Conservation (phyloP, 2,329 filamentous ascomycete species). For the Aureobasidium namibiae region DNA sequence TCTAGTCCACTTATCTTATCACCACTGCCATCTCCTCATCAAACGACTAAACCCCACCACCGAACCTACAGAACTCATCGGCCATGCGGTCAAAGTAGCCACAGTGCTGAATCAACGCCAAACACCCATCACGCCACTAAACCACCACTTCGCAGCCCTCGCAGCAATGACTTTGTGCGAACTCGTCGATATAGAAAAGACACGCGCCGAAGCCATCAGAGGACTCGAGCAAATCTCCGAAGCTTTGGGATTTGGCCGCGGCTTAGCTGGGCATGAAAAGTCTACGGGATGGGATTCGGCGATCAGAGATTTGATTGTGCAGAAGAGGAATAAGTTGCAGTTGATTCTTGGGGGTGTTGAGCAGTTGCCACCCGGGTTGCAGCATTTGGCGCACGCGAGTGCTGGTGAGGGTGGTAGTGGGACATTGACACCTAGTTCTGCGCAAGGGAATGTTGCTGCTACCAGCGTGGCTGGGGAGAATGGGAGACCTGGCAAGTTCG, state of each 20-base stretch:
- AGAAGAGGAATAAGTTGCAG: slow-evolving; percentile 34
- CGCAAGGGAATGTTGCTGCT: slow-evolving; percentile 17
- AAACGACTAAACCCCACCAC: slow-evolving; percentile 52
- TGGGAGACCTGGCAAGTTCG: slow-evolving; percentile 20
- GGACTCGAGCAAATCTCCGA: slow-evolving; percentile 51
- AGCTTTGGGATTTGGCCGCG: slow-evolving; percentile 36
- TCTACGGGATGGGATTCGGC: slow-evolving; percentile 51
- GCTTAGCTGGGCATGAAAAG: slow-evolving; percentile 33
- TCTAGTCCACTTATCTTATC: slow-evolving; percentile 60
- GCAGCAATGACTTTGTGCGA: slow-evolving; percentile 54
- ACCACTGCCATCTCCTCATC: slow-evolving; percentile 59
- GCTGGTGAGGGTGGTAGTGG: slow-evolving; percentile 14
- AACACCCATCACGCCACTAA: slow-evolving; percentile 53
- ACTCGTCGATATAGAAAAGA: slow-evolving; percentile 47
- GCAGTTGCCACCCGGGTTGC: slow-evolving; percentile 36
- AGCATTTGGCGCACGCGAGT: slow-evolving; percentile 50
- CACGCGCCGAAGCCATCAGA: slow-evolving; percentile 49
- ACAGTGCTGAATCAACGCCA: slow-evolving; percentile 49
- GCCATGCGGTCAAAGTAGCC: slow-evolving; percentile 51
- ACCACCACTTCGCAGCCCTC: slow-evolving; percentile 58
- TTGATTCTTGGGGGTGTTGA: slow-evolving; percentile 28
- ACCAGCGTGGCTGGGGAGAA: slow-evolving; percentile 12
- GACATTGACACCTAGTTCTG: slow-evolving; percentile 2
- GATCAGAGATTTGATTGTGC: slow-evolving; percentile 44
- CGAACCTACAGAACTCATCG: slow-evolving; percentile 50